Evolutionary conservation across 2,329 filamentous ascomycete species (phyloP), one percentile per base, ranked within the genome.

Genomic region (Monilinia aucupariae): DNA sequence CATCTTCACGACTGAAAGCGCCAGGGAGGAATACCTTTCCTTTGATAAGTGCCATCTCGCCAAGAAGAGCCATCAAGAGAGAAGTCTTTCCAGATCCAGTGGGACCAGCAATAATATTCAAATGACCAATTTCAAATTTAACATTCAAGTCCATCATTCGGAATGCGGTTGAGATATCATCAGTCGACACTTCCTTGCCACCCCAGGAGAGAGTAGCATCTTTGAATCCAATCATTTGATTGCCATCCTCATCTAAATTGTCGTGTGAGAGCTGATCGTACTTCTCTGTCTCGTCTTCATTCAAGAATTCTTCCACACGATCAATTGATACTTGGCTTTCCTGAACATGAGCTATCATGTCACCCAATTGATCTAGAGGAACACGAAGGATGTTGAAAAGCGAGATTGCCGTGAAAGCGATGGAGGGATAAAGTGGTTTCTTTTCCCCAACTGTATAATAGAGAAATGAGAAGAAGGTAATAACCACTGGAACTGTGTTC

Each of bases 321-420:
- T 97, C 92, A 59, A 99, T 87, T 0, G 94, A 99, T 25, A 99
- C 93, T 78, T 96, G 96, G 30, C 92, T 91, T 76, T 99, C 94
- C 77, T 97, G 92, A 4, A 99, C 92, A 77, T 97, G 94, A 13
- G 94, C 94, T 72, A 97, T 89, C 94, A 99, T 99, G 76, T 99
- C 94, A 58, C 94, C 94, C 61, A 99, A 82, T 77, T 97, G 93
- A 75, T 99, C 94, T 52, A 99, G 80, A 5, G 94, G 94, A 60
- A 97, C 90, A 54, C 94, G 88, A 17, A 99, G 85, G 48, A 99
- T 85, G 74, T 92, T 92, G 75, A 99, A 99, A 67, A 99, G 86
- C 0, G 94, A 97, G 61, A 99, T 87, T 45, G 94, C 92, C 2
- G 94, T 97, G 76, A 99, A 99, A 4, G 94, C 94, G 65, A 97